phyloP scores from a whole-genome alignment of 352 stramenopile genomes.

The Aphanomyces stellatus region DNA sequence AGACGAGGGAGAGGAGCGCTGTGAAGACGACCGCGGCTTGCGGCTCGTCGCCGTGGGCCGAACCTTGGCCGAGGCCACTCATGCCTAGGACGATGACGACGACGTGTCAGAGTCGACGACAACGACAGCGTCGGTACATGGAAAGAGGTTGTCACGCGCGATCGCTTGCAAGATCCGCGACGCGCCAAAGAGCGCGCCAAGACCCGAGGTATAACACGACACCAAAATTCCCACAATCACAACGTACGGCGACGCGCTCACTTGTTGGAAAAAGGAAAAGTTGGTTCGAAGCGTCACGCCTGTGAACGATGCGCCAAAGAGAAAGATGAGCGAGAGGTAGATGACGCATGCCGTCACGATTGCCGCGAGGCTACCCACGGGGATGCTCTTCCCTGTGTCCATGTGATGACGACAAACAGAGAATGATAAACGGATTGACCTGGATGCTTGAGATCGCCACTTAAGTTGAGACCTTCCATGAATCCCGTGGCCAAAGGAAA shows the following conservation, averaged over 20 bases:
- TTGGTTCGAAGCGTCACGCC: conserved; percentile 51
- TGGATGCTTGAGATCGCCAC: conserved; percentile 62
- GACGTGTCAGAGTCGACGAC: neutral
- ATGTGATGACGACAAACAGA: conserved; percentile 14
- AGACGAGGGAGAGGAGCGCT: conserved; percentile 42
- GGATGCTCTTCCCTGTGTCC: conserved; percentile 47
- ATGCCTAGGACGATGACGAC: conserved; percentile 8
- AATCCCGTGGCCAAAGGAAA: conserved; percentile 78
- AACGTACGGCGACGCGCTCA: conserved; percentile 38
- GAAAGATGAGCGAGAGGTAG: conserved; percentile 68
- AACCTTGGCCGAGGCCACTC: conserved; percentile 34
- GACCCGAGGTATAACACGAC: conserved; percentile 55
- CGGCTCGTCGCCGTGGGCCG: conserved; percentile 53
- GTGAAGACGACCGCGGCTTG: conserved; percentile 62
- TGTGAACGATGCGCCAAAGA: conserved; percentile 44
- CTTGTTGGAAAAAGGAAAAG: conserved; percentile 73
- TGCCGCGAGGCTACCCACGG: conserved; percentile 53
- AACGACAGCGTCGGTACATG: conserved; percentile 24
- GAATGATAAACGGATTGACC: conserved; percentile 24
- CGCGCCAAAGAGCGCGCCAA: conserved; percentile 60
- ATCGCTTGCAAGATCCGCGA: conserved; percentile 69
- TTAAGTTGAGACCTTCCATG: conserved; percentile 79
- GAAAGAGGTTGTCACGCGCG: conserved; percentile 61
- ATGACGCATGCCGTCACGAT: conserved; percentile 49
- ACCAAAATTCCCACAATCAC: conserved; percentile 58